phyloP scores from a whole-genome alignment of 495 filamentous ascomycete genomes.

The Aspergillus leporis region DNA sequence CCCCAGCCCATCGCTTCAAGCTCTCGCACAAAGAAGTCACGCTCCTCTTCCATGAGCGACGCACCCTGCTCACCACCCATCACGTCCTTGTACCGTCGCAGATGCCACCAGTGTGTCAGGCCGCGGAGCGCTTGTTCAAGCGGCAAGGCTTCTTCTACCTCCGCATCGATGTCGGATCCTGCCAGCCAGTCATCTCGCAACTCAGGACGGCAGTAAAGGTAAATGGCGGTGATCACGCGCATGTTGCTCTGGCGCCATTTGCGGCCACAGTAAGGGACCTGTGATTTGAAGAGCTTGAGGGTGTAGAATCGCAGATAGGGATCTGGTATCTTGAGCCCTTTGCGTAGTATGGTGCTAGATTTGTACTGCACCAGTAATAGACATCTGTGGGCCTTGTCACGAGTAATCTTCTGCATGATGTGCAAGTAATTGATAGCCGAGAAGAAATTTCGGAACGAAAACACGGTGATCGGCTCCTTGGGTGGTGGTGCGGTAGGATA shows the following conservation, averaged over 20 bases:
- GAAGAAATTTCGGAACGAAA: slow-evolving; percentile 93
- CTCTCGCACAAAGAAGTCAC: slow-evolving; percentile 88
- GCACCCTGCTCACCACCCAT: slow-evolving; percentile 68
- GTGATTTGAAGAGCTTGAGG: slow-evolving; percentile 96
- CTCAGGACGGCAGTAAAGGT: slow-evolving; percentile 88
- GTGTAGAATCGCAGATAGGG: slow-evolving; percentile 86
- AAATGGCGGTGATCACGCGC: slow-evolving; percentile 96
- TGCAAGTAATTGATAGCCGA: slow-evolving; percentile 90
- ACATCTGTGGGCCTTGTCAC: slow-evolving; percentile 90
- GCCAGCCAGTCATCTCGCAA: slow-evolving; percentile 94
- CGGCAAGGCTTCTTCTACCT: slow-evolving; percentile 88
- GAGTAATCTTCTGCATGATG: slow-evolving; percentile 95
- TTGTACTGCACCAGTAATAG: slow-evolving; percentile 94
- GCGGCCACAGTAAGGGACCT: slow-evolving; percentile 94
- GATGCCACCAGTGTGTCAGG: slow-evolving; percentile 90
- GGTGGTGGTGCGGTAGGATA: slow-evolving; percentile 65
- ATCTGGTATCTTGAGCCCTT: slow-evolving; percentile 87
- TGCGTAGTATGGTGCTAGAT: slow-evolving; percentile 82
- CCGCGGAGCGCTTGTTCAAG: slow-evolving; percentile 85
- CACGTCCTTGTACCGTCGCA: slow-evolving; percentile 73
- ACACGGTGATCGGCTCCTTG: slow-evolving; percentile 80
- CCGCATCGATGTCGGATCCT: slow-evolving; percentile 85
- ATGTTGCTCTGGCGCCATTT: slow-evolving; percentile 99
- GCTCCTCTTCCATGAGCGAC: slow-evolving; percentile 68
- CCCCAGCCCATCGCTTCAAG: slow-evolving; percentile 78